Percentiles rank a stretch among this genome's conserved stretches.
Conservation (phyloP, 108 stramenopile species). For the Conticribra weissflogii region DNA sequence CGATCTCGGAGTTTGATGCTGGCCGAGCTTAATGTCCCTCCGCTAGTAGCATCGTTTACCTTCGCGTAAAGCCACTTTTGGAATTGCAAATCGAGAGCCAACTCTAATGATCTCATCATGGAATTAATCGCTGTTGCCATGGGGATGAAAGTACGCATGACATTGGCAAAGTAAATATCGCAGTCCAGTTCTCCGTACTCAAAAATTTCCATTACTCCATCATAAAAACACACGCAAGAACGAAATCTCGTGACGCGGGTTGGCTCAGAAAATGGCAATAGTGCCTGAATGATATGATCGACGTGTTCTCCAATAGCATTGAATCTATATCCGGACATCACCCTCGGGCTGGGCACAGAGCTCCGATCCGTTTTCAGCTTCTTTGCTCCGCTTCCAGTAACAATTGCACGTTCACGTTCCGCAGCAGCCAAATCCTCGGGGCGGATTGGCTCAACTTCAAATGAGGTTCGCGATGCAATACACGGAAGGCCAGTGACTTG, state of each 20-base stretch:
- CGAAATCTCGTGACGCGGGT: slow-evolving; percentile 75
- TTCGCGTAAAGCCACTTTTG: slow-evolving; percentile 70
- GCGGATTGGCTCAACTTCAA: slow-evolving; percentile 81
- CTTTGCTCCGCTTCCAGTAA: slow-evolving; percentile 24
- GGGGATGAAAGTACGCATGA: slow-evolving; percentile 74
- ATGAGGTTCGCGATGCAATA: slow-evolving; percentile 76
- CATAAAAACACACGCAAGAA: slow-evolving; percentile 85
- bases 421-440: slow-evolving; percentile 45
- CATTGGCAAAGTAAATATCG: slow-evolving; percentile 72
- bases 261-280: slow-evolving; percentile 76
- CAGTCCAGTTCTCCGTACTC: slow-evolving; percentile 78
- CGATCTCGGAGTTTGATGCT: slow-evolving; percentile 83
- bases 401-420: slow-evolving; percentile 5
- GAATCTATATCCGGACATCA: slow-evolving; percentile 79
- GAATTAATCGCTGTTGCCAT: slow-evolving; percentile 71
- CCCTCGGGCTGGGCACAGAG: slow-evolving; percentile 51
- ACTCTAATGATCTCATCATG: slow-evolving; percentile 69
- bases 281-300: slow-evolving; percentile 73
- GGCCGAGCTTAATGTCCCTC: slow-evolving; percentile 41
- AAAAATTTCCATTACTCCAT: slow-evolving; percentile 85
- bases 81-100: slow-evolving; percentile 77
- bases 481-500: slow-evolving; percentile 80
- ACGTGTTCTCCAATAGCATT: slow-evolving; percentile 82
- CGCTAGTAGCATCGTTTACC: slow-evolving; percentile 53
- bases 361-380: slow-evolving; percentile 21